Evolutionary conservation across 768 basidiomycete species (phyloP), one percentile per base, ranked within the genome.

Genomic region (Termitomyces sp.): DNA sequence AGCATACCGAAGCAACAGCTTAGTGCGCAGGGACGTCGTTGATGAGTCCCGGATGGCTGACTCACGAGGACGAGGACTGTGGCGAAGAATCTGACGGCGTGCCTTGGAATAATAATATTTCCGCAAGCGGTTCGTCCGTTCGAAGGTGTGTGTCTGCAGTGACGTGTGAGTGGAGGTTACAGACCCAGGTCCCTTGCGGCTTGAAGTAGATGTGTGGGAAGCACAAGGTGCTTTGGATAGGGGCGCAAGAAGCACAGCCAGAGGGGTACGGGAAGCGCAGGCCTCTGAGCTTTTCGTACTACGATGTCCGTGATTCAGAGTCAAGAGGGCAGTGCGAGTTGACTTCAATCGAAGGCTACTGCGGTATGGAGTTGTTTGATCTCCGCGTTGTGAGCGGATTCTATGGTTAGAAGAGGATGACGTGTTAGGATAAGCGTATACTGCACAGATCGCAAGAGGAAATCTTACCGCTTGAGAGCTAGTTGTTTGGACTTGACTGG

Each of bases 1-100:
- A 52, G 67, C 68, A 52, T 68, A 63, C 18, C 60, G 57, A 12
- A 75, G 61, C 38, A 70, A 43, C 15, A 58, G 51, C 43, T 53
- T 43, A 2, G 64, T 57, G 9, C 54, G 27, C 25, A 50, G 54
- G 43, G 52, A 43, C 22, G 35, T 15, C 39, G 16, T 51, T 36
- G 47, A 50, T 46, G 53, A 40, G 11, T 22, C n/a, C 25, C 22
- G 31, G 29, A 52, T 40, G 56, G 53, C 50, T 50, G 47, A 36
- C 32, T 43, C 41, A 36, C 47, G 47, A 16, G 38, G 35, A 29
- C 38, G 22, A n/a, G 33, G 6, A 10, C 16, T 44, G 52, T 53
- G 57, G 57, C 48, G 39, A 51, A 35, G 39, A 12, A 32, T n/a
- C 16, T 23, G 3, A 16, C 15, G 2, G 1, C 32, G 25, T 46